Evolutionary conservation across 1,284 basidiomycete genomes (phyloP).

Genomic region (Moesziomyces globuligerus): DNA sequence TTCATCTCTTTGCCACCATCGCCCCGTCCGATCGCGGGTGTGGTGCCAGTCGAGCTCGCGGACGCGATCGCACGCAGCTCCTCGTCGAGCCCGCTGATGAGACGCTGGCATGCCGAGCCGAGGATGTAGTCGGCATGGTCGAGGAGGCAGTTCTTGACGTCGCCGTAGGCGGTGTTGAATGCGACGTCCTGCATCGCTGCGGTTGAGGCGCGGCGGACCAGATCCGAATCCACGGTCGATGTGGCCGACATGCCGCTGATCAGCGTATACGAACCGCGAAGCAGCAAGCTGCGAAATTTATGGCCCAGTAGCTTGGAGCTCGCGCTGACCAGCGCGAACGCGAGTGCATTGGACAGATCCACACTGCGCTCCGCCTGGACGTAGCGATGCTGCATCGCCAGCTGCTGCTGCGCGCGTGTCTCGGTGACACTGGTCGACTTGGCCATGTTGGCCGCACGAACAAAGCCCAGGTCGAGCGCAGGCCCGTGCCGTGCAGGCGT

Average conservation of each 20-base stretch:
- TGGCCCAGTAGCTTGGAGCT: conserved; percentile 54
- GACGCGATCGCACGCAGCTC: conserved; percentile 28
- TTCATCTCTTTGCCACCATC: not conserved
- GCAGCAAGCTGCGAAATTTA: conserved; percentile 47
- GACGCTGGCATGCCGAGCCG: conserved; percentile 58
- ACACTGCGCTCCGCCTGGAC: conserved; percentile 7
- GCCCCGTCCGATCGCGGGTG: not conserved
- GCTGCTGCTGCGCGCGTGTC: not conserved
- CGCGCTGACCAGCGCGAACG: conserved; percentile 46
- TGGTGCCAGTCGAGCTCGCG: no score
- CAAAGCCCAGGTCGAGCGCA: conserved; percentile 47
- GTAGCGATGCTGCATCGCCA: conserved; percentile 11
- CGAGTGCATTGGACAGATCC: conserved; percentile 27
- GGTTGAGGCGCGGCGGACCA: conserved; percentile 19
- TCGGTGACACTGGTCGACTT: not conserved
- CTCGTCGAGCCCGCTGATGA: conserved; percentile 43
- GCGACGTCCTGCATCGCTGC: conserved; percentile 48
- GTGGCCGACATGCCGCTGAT: conserved; percentile 49
- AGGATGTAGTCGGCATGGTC: conserved; percentile 65
- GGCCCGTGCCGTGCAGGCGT: conserved; percentile 35
- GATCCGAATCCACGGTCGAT: conserved; percentile 7
- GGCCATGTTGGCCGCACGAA: conserved; percentile 31
- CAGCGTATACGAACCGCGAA: conserved; percentile 55
- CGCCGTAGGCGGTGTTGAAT: conserved; percentile 54
- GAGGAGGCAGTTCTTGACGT: conserved; percentile 49